phyloP scores from a whole-genome alignment of 805 yeast genomes.

The Monosporozyma aquatica region DNA sequence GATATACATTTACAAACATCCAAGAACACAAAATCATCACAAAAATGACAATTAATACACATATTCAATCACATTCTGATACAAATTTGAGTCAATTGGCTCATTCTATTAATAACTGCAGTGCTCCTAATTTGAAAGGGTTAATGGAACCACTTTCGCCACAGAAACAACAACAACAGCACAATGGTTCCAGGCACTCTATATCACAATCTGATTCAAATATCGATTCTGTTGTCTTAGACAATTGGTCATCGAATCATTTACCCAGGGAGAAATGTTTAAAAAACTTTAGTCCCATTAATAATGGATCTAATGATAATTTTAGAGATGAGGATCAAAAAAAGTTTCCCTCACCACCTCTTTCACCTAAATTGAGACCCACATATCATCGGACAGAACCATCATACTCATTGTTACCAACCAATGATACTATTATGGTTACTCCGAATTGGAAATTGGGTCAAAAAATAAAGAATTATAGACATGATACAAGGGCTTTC shows the following conservation, averaged over 20 bases:
- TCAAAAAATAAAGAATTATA: slow-evolving; percentile 13
- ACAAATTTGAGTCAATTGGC: neutral
- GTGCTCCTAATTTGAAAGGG: neutral
- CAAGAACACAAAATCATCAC: no score
- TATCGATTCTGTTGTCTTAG: slow-evolving; percentile 7
- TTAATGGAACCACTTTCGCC: neutral
- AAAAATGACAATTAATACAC: neutral
- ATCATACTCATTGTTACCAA: neutral
- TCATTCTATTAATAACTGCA: neutral
- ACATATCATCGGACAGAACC: neutral
- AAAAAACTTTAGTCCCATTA: no score
- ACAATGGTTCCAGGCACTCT: neutral
- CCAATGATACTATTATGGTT: neutral
- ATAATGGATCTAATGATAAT: no score
- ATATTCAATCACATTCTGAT: neutral
- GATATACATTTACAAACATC: no score
- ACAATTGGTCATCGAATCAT: no score
- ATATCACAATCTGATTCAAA: slow-evolving; percentile 6
- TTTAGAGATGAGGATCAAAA: neutral
- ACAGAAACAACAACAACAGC: neutral
- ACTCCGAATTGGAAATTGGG: slow-evolving; percentile 17
- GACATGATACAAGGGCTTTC: slow-evolving; percentile 13
- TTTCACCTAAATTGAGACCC: slow-evolving; percentile 22
- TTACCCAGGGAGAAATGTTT: no score
- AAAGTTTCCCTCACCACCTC: slow-evolving; percentile 26